These are phyloP conservation scores for Kodamaea sp. DNA, from an alignment of 1,139 yeast genomes.

Conservation along the genomic window DNA sequence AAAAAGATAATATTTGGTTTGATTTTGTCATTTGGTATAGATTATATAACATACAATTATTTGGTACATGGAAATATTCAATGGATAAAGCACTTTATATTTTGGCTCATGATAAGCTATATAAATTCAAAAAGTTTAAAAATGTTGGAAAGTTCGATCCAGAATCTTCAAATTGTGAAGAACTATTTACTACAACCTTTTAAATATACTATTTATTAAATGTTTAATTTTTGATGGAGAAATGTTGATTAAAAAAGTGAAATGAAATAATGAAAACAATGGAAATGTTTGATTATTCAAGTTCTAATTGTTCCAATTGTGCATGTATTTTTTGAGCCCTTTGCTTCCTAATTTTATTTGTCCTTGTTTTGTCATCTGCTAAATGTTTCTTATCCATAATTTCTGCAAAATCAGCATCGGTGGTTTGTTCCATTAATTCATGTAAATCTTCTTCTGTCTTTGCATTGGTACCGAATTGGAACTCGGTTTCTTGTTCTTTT, in stretches of 20 bases:
- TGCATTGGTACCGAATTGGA: conserved; percentile 2
- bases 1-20: conserved; percentile 23
- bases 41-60: conserved; percentile 11
- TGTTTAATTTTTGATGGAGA: too few species aligned
- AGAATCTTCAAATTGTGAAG: neutral
- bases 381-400: conserved; percentile 13
- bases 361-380: conserved; percentile 14
- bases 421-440: conserved; percentile 5
- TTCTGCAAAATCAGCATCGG: conserved; percentile 12
- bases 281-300: neutral
- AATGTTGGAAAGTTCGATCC: conserved; percentile 9
- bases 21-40: conserved; percentile 27
- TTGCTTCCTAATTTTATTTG: conserved; percentile 15
- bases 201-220: too few species aligned
- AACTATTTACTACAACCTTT: neutral
- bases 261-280: neutral
- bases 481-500: conserved; percentile 38
- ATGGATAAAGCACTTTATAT: conserved; percentile 16
- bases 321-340: conserved; percentile 14
- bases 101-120: conserved; percentile 5
- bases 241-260: neutral
- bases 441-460: conserved; percentile 9
- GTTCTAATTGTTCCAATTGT: conserved; percentile 12
- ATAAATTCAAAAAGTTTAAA: conserved; percentile 5
- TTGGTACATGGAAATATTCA: conserved; percentile 17